Base-by-base conservation (phyloP, 306 rosid genomes). In the Quercus ilex region DNA sequence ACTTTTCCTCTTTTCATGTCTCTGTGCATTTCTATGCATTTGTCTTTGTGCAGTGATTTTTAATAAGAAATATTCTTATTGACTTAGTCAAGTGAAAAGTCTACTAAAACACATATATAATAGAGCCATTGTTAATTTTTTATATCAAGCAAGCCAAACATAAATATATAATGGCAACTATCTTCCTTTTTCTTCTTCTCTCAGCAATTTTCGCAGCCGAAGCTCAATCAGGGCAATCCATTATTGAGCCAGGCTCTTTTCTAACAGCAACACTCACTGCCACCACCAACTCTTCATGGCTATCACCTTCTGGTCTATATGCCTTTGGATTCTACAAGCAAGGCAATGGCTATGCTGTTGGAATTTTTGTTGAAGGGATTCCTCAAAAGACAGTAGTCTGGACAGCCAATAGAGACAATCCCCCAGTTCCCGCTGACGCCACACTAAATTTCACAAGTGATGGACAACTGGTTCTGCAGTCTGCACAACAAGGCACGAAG, bases 321-420 rank as follows among this genome's bases (percentile, higher is more conserved):
- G 86, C 83, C 64, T 83, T 83, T 20, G 83, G 86, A 20, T 83
- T 83, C 57, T 55, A 59, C 72, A 3, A 38, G 74, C 20, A 83
- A 79, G 74, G 74, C 31, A 28, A 51, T 30, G 83, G 86, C 79
- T 83, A 65, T 38, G 55, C 51, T 13, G 74, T 78, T 28, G 80
- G 83, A 21, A 23, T 78, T 28, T 33, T 83, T 58, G 3, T 83
- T 6, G 80, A 74, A 2, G 77, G 77, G 33, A 60, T 78, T 17
- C 77, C 83, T 5, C 21, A 69, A 35, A 83, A 74, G 77, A 78
- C 83, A 18, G 76, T 83, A 1, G 80, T 83, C 5, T 83, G 86
- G 86, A 79, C 83, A 6, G 74, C 74, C n/a, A 75, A 83, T 9
- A 52, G 78, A 49, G 77, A 83, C 25, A 19, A 52, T 15, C 46